phyloP scores from a whole-genome alignment of 345 rosid genomes.

The Physaria fendleri region DNA sequence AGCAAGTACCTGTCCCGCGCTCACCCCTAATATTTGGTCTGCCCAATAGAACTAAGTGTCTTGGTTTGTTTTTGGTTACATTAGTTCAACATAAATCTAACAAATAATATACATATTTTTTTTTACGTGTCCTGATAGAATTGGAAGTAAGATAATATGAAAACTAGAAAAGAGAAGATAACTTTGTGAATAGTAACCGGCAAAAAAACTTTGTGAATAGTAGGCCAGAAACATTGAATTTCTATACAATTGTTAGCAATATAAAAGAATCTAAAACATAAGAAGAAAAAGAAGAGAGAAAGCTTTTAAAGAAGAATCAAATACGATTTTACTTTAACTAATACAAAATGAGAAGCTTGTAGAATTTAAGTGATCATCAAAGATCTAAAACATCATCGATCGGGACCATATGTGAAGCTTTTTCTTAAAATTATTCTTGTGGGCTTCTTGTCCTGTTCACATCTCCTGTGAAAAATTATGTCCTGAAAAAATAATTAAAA shows the following conservation, averaged over 20 bases:
- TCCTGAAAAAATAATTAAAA: no score
- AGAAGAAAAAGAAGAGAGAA: slow-evolving; percentile 6
- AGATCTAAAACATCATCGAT: no score
- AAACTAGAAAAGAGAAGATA: neutral
- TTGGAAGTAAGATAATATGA: neutral
- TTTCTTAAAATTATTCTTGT: no score
- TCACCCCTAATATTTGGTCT: no score
- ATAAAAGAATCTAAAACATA: slow-evolving; percentile 8
- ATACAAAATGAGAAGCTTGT: slow-evolving; percentile 9
- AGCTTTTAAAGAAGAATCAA: slow-evolving; percentile 13
- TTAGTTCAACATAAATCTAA: neutral
- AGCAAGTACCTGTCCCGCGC: no score
- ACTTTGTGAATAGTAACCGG: neutral
- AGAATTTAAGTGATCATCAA: no score
- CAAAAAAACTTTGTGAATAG: neutral
- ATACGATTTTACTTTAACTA: slow-evolving; percentile 5
- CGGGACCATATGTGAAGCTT: no score
- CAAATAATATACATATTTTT: neutral
- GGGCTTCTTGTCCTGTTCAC: no score
- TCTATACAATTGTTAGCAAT: slow-evolving; percentile 23
- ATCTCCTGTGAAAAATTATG: no score
- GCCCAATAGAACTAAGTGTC: no score
- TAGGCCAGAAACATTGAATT: slow-evolving; percentile 9
- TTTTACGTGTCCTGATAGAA: neutral
- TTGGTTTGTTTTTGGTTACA: neutral